A percentile compares a stretch with the other conserved stretches of the same genome.
These are phyloP conservation scores for Yamadazyma sp. DNA, from an alignment of 1,139 yeast genomes.

Conservation along the genomic window DNA sequence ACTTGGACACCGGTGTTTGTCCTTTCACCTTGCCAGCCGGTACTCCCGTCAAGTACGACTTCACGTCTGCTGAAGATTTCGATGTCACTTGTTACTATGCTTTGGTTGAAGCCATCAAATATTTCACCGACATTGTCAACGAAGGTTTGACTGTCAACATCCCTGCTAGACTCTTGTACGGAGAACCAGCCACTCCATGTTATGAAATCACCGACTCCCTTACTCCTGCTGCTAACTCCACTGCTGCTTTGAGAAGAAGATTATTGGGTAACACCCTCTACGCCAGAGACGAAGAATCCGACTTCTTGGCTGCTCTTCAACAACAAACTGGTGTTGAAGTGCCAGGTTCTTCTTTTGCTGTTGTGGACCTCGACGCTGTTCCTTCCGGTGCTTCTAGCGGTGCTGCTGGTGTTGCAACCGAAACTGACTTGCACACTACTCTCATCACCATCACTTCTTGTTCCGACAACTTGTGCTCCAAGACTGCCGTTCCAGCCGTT, in stretches of 20 bases:
- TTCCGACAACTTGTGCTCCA: conserved; percentile 30
- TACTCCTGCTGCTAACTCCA: conserved; percentile 35
- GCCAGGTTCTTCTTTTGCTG: conserved; percentile 16
- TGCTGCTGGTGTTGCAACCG: conserved; percentile 12
- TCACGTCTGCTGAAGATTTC: conserved; percentile 31
- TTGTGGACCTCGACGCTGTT: conserved; percentile 16
- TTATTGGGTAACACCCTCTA: conserved; percentile 12
- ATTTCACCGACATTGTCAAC: conserved; percentile 34
- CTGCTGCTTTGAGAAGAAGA: conserved; percentile 41
- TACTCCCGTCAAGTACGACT: conserved; percentile 30
- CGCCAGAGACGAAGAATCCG: conserved; percentile 14
- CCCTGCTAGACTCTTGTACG: conserved; percentile 34
- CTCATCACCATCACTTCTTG: conserved; percentile 48
- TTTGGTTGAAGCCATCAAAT: conserved; percentile 21
- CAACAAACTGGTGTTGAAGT: conserved; percentile 24
- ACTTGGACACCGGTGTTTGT: conserved; percentile 42
- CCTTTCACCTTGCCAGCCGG: conserved; percentile 34
- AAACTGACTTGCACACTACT: conserved; percentile 20
- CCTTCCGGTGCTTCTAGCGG: conserved; percentile 7
- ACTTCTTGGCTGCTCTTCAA: conserved; percentile 27
- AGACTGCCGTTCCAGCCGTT: conserved; percentile 31
- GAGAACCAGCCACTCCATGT: conserved; percentile 22
- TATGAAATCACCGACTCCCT: conserved; percentile 27
- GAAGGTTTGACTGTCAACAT: conserved; percentile 34
- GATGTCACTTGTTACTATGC: conserved; percentile 38